Evolutionary conservation across 805 yeast genomes (phyloP).

Genomic region (Candida montana): DNA sequence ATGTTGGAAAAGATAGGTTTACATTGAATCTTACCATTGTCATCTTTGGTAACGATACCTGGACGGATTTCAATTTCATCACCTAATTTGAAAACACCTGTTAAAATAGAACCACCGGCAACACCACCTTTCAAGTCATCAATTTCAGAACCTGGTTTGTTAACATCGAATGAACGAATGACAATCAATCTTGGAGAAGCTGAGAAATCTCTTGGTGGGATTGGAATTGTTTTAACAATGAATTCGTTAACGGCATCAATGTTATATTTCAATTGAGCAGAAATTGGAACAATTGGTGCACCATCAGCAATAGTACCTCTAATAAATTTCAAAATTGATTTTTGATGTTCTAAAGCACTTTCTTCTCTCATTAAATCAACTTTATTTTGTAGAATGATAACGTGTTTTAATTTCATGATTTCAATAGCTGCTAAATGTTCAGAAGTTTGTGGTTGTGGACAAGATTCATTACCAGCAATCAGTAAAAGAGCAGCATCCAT

Average conservation of each 20-base stretch:
- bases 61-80: conserved; percentile 99
- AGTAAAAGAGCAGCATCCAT: conserved; percentile 98
- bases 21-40: conserved; percentile 82
- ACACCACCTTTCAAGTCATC: conserved; percentile 98
- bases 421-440: conserved; percentile 99
- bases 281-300: conserved; percentile 97
- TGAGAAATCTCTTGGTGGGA: conserved; percentile 90
- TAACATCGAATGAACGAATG: conserved; percentile 96
- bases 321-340: conserved; percentile 85
- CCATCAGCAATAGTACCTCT: conserved; percentile 99
- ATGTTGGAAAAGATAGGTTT: conserved; percentile 93
- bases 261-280: conserved; percentile 97
- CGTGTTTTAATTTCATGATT: conserved; percentile 97
- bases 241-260: conserved; percentile 98
- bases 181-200: conserved; percentile 95
- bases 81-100: conserved; percentile 94
- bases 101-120: conserved; percentile 97
- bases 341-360: conserved; percentile 91
- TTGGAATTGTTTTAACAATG: conserved; percentile 92
- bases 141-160: conserved; percentile 97
- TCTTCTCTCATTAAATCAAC: conserved; percentile 98
- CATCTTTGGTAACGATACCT: conserved; percentile 96
- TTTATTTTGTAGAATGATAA: conserved; percentile 92
- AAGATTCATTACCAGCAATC: conserved; percentile 97
- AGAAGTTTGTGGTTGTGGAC: conserved; percentile 99